Conservation (phyloP, 352 stramenopile genomes). For the Phytopythium kandeliae region DNA sequence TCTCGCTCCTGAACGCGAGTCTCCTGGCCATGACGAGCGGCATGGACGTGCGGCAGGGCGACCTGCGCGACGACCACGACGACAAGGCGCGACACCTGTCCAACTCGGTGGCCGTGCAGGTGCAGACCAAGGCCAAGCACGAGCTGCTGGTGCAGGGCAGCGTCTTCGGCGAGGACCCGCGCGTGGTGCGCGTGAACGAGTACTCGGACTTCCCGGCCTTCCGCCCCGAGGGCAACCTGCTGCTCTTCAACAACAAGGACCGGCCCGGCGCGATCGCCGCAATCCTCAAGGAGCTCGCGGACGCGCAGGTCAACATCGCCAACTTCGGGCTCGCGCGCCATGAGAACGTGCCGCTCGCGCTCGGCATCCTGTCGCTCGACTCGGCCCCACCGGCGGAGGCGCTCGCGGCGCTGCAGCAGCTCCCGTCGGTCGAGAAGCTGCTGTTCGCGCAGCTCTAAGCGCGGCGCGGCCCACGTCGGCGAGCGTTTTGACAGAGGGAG, state of each 20-base stretch:
- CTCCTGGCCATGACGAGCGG: slow-evolving; percentile 67
- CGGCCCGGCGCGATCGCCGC: slow-evolving; percentile 69
- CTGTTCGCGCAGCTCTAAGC: slow-evolving; percentile 59
- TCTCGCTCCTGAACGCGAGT: slow-evolving; percentile 62
- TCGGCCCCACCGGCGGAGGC: slow-evolving; percentile 45
- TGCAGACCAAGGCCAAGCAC: slow-evolving; percentile 55
- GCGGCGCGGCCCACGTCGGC: not conserved
- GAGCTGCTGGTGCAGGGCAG: slow-evolving; percentile 65
- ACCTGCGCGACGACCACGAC: slow-evolving; percentile 31
- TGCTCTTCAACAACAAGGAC: slow-evolving; percentile 85
- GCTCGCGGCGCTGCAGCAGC: slow-evolving; percentile 47
- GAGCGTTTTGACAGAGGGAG: too few species aligned
- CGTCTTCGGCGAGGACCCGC: slow-evolving; percentile 78
- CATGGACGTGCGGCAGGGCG: slow-evolving; percentile 72
- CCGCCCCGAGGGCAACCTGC: slow-evolving; percentile 66
- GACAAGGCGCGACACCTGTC: slow-evolving; percentile 56
- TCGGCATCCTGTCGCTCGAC: slow-evolving; percentile 76
- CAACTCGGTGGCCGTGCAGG: slow-evolving; percentile 70
- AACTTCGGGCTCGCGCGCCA: slow-evolving; percentile 80
- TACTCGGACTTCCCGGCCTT: slow-evolving; percentile 84
- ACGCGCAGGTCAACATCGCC: slow-evolving; percentile 80
- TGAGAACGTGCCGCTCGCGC: slow-evolving; percentile 40
- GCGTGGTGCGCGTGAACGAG: slow-evolving; percentile 74
- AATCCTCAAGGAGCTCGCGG: slow-evolving; percentile 60
- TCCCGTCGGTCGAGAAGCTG: slow-evolving; percentile 60